Evolutionary conservation across 2,329 filamentous ascomycete species (phyloP).

Genomic region (Phoma sp.): DNA sequence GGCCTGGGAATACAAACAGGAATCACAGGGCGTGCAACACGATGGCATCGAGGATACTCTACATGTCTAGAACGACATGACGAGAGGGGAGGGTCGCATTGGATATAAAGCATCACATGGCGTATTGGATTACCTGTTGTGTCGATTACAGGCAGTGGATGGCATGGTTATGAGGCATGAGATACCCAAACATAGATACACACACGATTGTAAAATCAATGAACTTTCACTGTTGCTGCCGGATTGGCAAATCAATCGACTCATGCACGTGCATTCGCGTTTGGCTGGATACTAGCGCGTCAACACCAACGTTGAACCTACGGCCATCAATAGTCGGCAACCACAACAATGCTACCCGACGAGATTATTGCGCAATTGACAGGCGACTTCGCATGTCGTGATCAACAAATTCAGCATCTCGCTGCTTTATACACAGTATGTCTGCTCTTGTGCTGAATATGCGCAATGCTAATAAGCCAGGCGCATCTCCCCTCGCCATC

Average conservation of each 20-base stretch:
- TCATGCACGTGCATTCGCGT: conserved; percentile 33
- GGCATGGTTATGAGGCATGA: conserved; percentile 9
- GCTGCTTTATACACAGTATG: conserved; percentile 53
- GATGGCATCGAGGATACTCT: conserved; percentile 32
- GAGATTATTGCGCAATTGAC: conserved; percentile 45
- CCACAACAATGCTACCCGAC: conserved; percentile 45
- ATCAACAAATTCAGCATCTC: conserved; percentile 56
- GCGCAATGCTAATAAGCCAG: conserved; percentile 49
- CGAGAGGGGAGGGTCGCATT: conserved; percentile 19
- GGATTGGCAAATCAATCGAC: no score
- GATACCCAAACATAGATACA: conserved; percentile 15
- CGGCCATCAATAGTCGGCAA: not conserved
- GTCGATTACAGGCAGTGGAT: conserved; percentile 5
- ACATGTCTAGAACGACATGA: conserved; percentile 35
- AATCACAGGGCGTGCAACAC: conserved; percentile 18
- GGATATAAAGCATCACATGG: conserved; percentile 32
- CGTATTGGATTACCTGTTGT: conserved; percentile 28
- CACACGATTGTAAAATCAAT: not conserved
- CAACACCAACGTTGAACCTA: conserved; percentile 5
- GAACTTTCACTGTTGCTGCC: not conserved
- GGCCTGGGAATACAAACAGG: conserved; percentile 72
- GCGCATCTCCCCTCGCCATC: conserved; percentile 71
- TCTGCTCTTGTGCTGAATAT: not conserved
- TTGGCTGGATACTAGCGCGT: conserved; percentile 20
- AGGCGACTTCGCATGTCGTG: conserved; percentile 50